These are phyloP conservation scores for Arthrobotrys megalospora DNA, from an alignment of 2,329 filamentous ascomycete genomes.

Conservation along the genomic window DNA sequence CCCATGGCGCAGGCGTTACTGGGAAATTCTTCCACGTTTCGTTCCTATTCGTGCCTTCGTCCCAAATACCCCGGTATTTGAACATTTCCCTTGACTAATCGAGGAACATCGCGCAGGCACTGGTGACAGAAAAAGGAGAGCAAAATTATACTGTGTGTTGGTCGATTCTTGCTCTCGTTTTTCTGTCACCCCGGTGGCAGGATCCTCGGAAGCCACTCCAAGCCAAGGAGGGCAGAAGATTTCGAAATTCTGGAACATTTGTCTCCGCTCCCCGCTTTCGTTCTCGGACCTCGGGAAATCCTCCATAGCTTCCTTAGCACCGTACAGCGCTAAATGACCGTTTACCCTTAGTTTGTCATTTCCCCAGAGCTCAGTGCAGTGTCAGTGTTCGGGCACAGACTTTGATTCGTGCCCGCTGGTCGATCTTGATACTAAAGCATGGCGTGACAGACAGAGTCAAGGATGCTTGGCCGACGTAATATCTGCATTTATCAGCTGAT, in stretches of 20 bases:
- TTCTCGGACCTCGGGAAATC: conserved; percentile 49
- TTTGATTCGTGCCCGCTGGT: conserved; percentile 14
- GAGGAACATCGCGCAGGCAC: neutral
- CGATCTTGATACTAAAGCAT: conserved; percentile 30
- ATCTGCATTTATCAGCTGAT: conserved; percentile 39
- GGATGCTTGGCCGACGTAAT: conserved; percentile 46
- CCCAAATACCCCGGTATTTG: conserved; percentile 26
- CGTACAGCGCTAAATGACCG: conserved; percentile 35
- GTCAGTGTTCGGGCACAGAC: conserved; percentile 1
- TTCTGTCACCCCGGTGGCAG: too few relatives aligned
- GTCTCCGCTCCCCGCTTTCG: conserved; percentile 11
- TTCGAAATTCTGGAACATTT: conserved; percentile 21
- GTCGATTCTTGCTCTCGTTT: too few relatives aligned
- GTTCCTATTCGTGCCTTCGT: conserved; percentile 39
- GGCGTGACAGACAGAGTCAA: conserved; percentile 24
- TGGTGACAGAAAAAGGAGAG: too few relatives aligned
- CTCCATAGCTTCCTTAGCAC: conserved; percentile 10
- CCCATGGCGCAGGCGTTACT: conserved; percentile 17
- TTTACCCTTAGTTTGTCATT: conserved; percentile 26
- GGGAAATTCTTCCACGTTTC: neutral
- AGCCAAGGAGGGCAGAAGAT: too few relatives aligned
- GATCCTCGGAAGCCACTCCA: neutral
- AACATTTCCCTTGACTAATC: conserved; percentile 16
- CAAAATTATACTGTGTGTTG: too few relatives aligned
- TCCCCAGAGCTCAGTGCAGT: conserved; percentile 38